These are phyloP conservation scores for Conidiobolus coronatus DNA, from an alignment of 371 early-diverging fungal genomes.

Conservation along the genomic window DNA sequence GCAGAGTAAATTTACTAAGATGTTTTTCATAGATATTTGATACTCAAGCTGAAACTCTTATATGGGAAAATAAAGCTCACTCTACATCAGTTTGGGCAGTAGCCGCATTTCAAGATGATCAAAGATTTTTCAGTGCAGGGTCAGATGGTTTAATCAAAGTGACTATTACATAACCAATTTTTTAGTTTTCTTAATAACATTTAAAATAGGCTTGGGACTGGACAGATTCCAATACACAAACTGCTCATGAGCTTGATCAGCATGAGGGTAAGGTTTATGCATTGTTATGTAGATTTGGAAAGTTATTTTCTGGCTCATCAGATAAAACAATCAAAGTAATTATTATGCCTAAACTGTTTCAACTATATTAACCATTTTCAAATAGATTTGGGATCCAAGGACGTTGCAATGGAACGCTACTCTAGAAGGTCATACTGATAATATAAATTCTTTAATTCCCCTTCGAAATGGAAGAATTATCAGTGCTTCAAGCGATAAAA, in stretches of 20 bases:
- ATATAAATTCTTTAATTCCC: slow-evolving; percentile 25
- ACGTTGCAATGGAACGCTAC: slow-evolving; percentile 22
- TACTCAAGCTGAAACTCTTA: slow-evolving; percentile 16
- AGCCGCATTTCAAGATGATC: slow-evolving; percentile 16
- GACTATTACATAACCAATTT: too few relatives aligned
- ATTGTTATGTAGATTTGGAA: slow-evolving; percentile 13
- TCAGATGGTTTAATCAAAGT: slow-evolving; percentile 34
- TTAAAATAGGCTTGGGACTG: slow-evolving; percentile 12
- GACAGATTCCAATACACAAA: slow-evolving; percentile 3
- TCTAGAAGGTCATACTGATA: slow-evolving; percentile 29
- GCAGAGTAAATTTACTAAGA: not conserved
- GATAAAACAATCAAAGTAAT: slow-evolving; percentile 24
- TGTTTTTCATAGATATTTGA: slow-evolving; percentile 13
- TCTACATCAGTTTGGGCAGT: slow-evolving; percentile 39
- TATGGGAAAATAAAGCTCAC: slow-evolving; percentile 19
- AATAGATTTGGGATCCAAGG: slow-evolving; percentile 23
- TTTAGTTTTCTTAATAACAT: too few relatives aligned
- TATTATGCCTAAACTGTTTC: not conserved
- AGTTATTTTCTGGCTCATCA: slow-evolving; percentile 29
- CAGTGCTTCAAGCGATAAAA: slow-evolving; percentile 28
- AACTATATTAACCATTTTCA: not conserved
- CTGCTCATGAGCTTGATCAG: slow-evolving; percentile 9
- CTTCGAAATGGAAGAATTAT: slow-evolving; percentile 14
- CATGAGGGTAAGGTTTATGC: slow-evolving; percentile 31
- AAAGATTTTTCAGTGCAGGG: slow-evolving; percentile 26